Percentiles rank a stretch among this genome's conserved stretches.
These are phyloP conservation scores for Aspergillus steynii DNA, from an alignment of 495 filamentous ascomycete species.

Conservation along the genomic window DNA sequence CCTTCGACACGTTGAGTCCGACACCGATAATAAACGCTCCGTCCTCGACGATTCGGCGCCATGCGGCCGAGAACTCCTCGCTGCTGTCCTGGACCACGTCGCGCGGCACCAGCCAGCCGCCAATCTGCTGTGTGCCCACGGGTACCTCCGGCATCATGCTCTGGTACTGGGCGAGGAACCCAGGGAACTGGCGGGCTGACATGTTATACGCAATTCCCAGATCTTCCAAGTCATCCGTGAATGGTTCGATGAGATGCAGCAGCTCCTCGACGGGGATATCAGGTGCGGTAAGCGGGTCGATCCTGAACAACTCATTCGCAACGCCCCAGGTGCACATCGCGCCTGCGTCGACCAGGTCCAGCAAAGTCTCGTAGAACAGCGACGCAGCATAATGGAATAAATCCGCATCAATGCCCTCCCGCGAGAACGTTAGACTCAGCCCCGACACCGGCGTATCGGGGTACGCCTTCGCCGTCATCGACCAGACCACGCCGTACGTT, in stretches of 20 bases:
- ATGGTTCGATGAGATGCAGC: constrained; percentile 30
- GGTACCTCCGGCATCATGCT: constrained; percentile 36
- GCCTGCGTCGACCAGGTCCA: constrained; percentile 52
- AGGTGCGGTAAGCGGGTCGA: constrained; percentile 41
- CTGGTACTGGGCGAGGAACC: constrained; percentile 48
- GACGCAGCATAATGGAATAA: constrained; percentile 43
- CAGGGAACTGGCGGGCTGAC: constrained; percentile 34
- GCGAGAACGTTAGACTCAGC: constrained; percentile 32
- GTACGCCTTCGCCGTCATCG: constrained; percentile 49
- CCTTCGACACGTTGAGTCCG: constrained; percentile 38
- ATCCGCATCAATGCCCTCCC: constrained; percentile 31
- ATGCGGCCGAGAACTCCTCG: constrained; percentile 39
- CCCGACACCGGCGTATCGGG: constrained; percentile 37
- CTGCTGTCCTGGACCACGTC: constrained; percentile 49
- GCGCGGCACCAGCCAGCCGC: constrained; percentile 58
- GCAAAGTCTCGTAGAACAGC: constrained; percentile 40
- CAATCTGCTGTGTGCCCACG: constrained; percentile 52
- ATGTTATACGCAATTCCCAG: constrained; percentile 32
- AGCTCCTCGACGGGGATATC: constrained; percentile 31
- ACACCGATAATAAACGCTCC: constrained; percentile 48
- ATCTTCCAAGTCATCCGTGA: constrained; percentile 25
- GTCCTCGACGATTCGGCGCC: constrained; percentile 41
- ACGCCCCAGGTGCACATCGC: constrained; percentile 53
- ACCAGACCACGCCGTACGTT: constrained; percentile 63
- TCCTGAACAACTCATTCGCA: constrained; percentile 46